phyloP scores from a whole-genome alignment of 495 filamentous ascomycete species.

The Podospora pseudoanserina region DNA sequence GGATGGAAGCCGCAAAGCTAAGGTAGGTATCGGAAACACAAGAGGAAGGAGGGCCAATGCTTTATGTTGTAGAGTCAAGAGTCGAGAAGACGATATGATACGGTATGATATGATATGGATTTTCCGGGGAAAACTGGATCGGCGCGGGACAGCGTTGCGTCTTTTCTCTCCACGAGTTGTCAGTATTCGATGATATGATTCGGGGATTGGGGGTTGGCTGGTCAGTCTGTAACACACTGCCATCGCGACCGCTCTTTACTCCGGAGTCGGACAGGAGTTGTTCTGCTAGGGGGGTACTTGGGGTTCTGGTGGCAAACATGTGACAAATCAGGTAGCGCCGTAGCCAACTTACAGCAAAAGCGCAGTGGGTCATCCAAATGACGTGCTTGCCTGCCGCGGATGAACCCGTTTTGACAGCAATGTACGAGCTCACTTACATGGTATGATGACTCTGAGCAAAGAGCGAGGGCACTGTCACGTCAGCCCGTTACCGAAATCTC shows the following conservation, averaged over 20 bases:
- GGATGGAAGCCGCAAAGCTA: background rate
- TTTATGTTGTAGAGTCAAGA: background rate
- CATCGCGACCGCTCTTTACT: conserved; percentile 5
- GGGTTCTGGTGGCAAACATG: background rate
- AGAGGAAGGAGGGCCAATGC: background rate
- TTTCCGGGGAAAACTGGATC: background rate
- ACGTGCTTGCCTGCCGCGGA: conserved; percentile 5
- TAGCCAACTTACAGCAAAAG: background rate
- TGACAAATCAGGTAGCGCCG: background rate
- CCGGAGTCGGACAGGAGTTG: background rate
- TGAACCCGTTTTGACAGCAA: background rate
- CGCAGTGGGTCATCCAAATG: background rate
- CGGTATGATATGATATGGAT: background rate
- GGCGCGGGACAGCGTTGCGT: background rate
- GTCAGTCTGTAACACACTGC: conserved; percentile 4
- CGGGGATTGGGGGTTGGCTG: background rate
- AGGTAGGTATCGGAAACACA: background rate
- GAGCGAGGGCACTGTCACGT: background rate
- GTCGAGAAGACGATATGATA: background rate
- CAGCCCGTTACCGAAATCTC: background rate
- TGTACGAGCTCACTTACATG: too few species aligned
- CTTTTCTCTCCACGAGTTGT: background rate
- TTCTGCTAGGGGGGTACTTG: background rate
- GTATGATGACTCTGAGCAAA: background rate
- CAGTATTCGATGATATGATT: background rate